phyloP scores from a whole-genome alignment of 768 basidiomycete species.

The Podaxis sp. region DNA sequence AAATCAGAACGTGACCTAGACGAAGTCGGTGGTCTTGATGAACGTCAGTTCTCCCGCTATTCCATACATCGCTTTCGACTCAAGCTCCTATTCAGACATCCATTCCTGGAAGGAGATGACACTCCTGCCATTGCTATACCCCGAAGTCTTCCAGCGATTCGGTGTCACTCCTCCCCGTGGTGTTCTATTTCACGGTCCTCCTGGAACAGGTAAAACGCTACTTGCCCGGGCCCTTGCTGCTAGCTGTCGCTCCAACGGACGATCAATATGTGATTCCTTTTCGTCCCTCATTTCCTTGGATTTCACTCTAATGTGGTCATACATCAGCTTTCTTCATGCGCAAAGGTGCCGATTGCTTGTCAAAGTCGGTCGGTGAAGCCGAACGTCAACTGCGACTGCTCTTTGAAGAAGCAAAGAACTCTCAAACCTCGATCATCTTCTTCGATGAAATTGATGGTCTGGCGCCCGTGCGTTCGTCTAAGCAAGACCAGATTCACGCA shows the following conservation, averaged over 20 bases:
- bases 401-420: constrained; percentile 91
- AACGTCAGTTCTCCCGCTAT: constrained; percentile 52
- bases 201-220: constrained; percentile 97
- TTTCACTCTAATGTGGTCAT: neutral
- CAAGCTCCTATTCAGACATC: constrained; percentile 58
- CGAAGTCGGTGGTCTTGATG: constrained; percentile 93
- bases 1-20: constrained; percentile 90
- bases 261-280: constrained; percentile 66
- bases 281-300: neutral
- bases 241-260: constrained; percentile 81
- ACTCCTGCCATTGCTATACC: constrained; percentile 88
- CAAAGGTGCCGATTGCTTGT: constrained; percentile 95
- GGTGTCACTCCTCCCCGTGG: constrained; percentile 93
- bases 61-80: neutral
- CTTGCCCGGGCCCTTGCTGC: constrained; percentile 92
- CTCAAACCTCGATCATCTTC: constrained; percentile 96
- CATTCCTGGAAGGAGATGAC: constrained; percentile 99
- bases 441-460: constrained; percentile 99
- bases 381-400: constrained; percentile 92
- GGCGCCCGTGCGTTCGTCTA: constrained; percentile 96
- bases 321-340: constrained; percentile 95
- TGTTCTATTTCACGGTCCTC: constrained; percentile 96
- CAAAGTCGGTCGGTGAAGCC: constrained; percentile 99
- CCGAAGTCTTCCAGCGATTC: constrained; percentile 94
- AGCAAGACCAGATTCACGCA: constrained; percentile 98